Evolutionary conservation across 805 yeast species (phyloP).

Genomic region (Zygosaccharomyces bailii): DNA sequence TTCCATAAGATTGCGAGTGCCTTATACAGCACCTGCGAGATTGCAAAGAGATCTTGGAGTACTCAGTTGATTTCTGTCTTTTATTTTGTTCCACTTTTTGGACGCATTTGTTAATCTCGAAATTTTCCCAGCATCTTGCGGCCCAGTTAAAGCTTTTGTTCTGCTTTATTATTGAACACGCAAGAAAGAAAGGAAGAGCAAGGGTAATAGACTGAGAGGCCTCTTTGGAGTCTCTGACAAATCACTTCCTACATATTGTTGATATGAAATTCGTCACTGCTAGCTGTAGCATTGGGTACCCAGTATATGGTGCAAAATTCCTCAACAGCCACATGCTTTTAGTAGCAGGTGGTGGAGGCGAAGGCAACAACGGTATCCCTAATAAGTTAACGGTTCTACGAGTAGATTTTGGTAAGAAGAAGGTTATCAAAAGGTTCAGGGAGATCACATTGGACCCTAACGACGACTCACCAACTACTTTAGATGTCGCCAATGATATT

Average conservation of each 20-base stretch:
- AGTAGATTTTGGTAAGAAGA: constrained; percentile 49
- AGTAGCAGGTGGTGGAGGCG: constrained; percentile 95
- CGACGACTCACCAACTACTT: constrained; percentile 86
- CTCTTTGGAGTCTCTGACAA: constrained; percentile 9
- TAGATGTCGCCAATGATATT: constrained; percentile 50
- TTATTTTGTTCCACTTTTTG: neutral
- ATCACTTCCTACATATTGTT: neutral
- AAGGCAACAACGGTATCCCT: constrained; percentile 83
- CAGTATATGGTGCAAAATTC: constrained; percentile 77
- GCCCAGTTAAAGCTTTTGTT: neutral
- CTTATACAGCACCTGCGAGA: neutral
- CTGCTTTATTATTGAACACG: constrained; percentile 3
- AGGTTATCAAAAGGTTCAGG: constrained; percentile 53
- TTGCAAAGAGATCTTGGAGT: neutral
- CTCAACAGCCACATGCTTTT: constrained; percentile 56
- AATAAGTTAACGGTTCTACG: constrained; percentile 71
- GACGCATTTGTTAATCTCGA: neutral
- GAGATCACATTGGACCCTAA: constrained; percentile 57
- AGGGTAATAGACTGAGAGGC: constrained; percentile 1
- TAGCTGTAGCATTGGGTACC: constrained; percentile 53
- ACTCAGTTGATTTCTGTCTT: neutral
- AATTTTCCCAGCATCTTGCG: neutral
- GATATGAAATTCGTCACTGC: constrained; percentile 28
- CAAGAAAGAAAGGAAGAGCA: neutral
- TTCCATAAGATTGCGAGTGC: neutral